Base-by-base conservation (phyloP, 345 rosid genomes). In the Salix dunnii region DNA sequence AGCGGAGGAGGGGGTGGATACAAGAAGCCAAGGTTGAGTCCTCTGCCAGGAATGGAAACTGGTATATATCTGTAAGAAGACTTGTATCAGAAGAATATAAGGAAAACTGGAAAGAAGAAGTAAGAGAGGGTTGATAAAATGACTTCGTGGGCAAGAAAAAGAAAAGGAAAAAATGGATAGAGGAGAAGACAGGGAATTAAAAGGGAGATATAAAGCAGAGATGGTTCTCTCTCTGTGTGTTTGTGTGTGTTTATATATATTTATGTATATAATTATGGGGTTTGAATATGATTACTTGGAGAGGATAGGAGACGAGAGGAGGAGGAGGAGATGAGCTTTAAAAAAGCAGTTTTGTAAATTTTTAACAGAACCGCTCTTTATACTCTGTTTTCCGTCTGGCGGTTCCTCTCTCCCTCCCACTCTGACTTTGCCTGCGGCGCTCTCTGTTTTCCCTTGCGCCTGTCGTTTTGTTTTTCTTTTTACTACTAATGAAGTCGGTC, bases 361-460 rank as follows among this genome's bases (percentile, higher is more conserved):
- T 33, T 33, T 4, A 49, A 74, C 25, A 38, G 67, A 42, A 74
- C 81, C 78, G 78, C 68, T 42, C 73, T 10, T 75, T 35, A 23
- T 4, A 13, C 25, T 0, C 17, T 2, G 4, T 36, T 51, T 42
- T 76, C 68, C 63, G 49, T n/a, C 36, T 7, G 81, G 78, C 78
- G 78, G 78, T 72, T 72, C 12, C 28, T 58, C 14, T 42, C 46
- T 2, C 14, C 46, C 46, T 42, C 46, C 46, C 46, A 42, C 14
- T 42, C 46, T 42, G 46, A 42, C 46, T 42, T 11, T 13, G 14
- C 46, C 14, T 42, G 46, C 74, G 74, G 79, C 84, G 79, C 84
- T 71, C 70, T 5, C 68, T 9, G 81, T 67, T 78, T 77, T 49
- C 74, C 78, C 31, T 35, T 63, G 64, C 77, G 62, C 62, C 62